phyloP scores from a whole-genome alignment of 345 rosid genomes.

The Reutealis trisperma region DNA sequence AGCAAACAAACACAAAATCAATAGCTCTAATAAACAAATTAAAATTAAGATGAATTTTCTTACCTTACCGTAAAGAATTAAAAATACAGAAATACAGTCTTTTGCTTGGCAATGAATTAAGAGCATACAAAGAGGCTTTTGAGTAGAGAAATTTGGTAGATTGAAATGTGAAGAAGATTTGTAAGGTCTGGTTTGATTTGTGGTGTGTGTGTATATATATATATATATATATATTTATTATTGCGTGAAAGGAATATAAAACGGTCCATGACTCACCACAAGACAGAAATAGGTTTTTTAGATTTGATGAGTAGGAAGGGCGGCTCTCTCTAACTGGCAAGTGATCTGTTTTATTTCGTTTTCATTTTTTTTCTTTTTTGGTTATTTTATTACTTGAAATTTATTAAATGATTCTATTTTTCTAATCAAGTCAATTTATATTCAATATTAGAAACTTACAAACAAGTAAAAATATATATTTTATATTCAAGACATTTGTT shows the following conservation, averaged over 20 bases:
- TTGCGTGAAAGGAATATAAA: constrained; percentile 29
- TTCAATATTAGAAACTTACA: too few species aligned
- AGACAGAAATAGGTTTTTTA: neutral
- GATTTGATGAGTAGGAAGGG: neutral
- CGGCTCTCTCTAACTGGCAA: neutral
- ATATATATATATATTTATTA: neutral
- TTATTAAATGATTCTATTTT: neutral
- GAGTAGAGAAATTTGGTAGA: too few species aligned
- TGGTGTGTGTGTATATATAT: neutral
- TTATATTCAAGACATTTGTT: too few species aligned
- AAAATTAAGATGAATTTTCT: too few species aligned
- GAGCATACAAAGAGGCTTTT: too few species aligned
- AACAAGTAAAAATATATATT: too few species aligned
- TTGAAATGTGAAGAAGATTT: neutral
- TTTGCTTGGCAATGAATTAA: too few species aligned
- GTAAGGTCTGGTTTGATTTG: neutral
- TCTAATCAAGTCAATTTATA: too few species aligned
- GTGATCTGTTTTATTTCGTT: neutral
- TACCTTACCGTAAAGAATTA: too few species aligned
- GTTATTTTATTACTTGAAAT: neutral
- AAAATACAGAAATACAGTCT: too few species aligned
- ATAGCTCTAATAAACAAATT: too few species aligned
- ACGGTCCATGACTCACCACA: constrained; percentile 27
- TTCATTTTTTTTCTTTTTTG: neutral
- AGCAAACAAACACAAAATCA: too few species aligned